These are phyloP conservation scores for Sporothrix dimorphospora DNA, from an alignment of 2,329 filamentous ascomycete species.

Conservation along the genomic window DNA sequence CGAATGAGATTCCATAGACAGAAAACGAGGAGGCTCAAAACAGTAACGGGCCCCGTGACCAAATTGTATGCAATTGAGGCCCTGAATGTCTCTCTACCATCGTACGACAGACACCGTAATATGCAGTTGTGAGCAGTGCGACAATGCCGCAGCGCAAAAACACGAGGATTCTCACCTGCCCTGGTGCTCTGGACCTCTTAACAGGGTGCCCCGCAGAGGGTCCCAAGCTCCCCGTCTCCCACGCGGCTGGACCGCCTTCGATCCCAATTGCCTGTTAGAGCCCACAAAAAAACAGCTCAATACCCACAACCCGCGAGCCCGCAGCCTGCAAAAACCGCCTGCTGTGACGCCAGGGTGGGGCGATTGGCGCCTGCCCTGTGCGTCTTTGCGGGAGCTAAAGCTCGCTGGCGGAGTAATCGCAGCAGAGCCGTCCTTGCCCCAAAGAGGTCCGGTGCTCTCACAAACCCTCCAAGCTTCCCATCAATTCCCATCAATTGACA, in stretches of 20 bases:
- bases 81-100: background rate
- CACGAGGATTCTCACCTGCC: background rate
- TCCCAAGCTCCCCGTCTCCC: constrained; percentile 10
- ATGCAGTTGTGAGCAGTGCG: background rate
- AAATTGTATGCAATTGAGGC: background rate
- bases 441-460: background rate
- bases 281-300: constrained; percentile 7
- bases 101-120: constrained; percentile 11
- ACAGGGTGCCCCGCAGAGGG: constrained; percentile 10
- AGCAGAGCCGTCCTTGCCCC: constrained; percentile 3
- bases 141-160: background rate
- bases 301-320: background rate
- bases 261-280: background rate
- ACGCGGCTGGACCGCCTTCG: background rate
- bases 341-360: background rate
- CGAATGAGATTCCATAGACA: background rate
- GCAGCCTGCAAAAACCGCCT: background rate
- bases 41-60: background rate
- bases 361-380: constrained; percentile 8
- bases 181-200: background rate
- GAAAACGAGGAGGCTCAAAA: background rate
- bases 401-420: constrained; percentile 17
- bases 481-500: background rate
- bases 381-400: constrained; percentile 19
- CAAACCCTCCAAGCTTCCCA: background rate